Evolutionary conservation across 306 rosid genomes (phyloP).

Genomic region (Dryas octopetala): DNA sequence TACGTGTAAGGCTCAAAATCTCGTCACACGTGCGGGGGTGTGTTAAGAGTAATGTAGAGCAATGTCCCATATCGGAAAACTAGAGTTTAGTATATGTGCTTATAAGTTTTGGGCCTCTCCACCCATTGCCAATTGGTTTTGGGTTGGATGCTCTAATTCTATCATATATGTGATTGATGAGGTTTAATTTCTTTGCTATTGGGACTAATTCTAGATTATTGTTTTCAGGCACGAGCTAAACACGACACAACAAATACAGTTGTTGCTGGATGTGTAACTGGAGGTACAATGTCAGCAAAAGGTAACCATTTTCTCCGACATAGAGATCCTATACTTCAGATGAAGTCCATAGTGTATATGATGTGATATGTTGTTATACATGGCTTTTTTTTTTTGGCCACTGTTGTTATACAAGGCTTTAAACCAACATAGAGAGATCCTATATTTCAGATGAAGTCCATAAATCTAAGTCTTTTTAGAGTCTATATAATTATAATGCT

Average conservation of each 20-base stretch:
- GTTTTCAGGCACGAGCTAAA: slow-evolving; percentile 74
- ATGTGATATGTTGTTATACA: background rate
- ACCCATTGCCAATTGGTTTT: too few relatives aligned
- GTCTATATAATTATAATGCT: background rate
- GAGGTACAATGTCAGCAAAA: slow-evolving; percentile 86
- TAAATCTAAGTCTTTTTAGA: background rate
- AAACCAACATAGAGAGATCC: slow-evolving; percentile 6
- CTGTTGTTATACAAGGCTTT: background rate
- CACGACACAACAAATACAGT: slow-evolving; percentile 80
- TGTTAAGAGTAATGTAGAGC: too few relatives aligned
- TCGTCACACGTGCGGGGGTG: too few relatives aligned
- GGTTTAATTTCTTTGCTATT: slow-evolving; percentile 22
- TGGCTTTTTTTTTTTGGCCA: too few relatives aligned
- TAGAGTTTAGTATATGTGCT: too few relatives aligned
- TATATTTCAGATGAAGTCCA: background rate
- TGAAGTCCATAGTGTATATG: background rate
- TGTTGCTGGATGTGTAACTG: slow-evolving; percentile 89
- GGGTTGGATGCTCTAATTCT: too few relatives aligned
- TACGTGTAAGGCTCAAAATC: too few relatives aligned
- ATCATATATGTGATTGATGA: background rate
- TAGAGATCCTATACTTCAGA: background rate
- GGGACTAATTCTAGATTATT: slow-evolving; percentile 4
- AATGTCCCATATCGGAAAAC: too few relatives aligned
- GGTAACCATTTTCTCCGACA: slow-evolving; percentile 42
- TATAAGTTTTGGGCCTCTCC: too few relatives aligned